Evolutionary conservation across 106 monocot species (phyloP), one percentile per base, ranked within the genome.

Genomic region (Iris macrosiphon): DNA sequence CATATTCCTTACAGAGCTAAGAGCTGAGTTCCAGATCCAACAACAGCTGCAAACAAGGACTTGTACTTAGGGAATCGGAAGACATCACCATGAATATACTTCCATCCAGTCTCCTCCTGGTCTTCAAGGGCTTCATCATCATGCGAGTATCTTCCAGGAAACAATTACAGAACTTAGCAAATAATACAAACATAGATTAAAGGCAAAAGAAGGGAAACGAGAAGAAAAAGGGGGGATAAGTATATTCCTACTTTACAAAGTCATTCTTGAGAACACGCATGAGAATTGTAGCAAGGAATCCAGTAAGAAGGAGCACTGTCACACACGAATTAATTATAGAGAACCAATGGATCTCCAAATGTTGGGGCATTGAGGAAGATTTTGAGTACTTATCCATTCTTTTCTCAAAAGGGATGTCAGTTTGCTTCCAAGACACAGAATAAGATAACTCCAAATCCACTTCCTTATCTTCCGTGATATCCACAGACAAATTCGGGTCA

Each of bases 321-420:
- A 82, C 77, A 40, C 82, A 82, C 8, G 77, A 77, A 17, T 82
- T 82, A 25, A 77, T 64, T 8, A 77, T 82, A 1, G 82, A 77
- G 61, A 82, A 82, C 82, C 82, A 82, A 25, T 82, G 82, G 21
- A 82, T 77, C 64, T 82, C 73, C 27, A 82, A 49, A 65, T 82
- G 73, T 25, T 70, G 77, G 7, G 82, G 82, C 72, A 77, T 72
- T 17, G 77, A 76, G 4, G 82, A 82, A 8, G 69, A 48, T 59
- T 69, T 76, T 14, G 77, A 68, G 64, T 82, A 82, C 50, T 82
- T 82, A 5, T 77, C 82, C 82, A 82, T 82, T 56, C 82, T 72
- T 35, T 61, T 72, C 55, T 82, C 77, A 40, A 73, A 82, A 17
- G 73, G 68, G 42, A 77, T 82, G 3, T 76, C 55, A 0, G 82